phyloP scores from a whole-genome alignment of 139 green algal genomes.

The Tetraselmis chui region DNA sequence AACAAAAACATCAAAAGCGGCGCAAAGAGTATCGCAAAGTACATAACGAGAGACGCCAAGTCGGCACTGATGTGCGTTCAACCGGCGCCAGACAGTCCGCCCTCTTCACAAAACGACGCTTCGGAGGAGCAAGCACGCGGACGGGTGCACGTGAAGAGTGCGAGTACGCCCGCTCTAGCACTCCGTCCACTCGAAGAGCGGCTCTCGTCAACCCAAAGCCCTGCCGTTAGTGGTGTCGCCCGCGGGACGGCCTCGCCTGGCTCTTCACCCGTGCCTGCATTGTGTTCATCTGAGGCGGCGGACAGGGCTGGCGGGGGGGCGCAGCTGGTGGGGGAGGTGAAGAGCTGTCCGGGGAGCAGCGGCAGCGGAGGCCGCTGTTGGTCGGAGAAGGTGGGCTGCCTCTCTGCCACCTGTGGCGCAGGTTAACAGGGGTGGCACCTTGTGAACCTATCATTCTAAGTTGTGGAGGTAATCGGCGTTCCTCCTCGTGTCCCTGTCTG shows the following conservation, averaged over 20 bases:
- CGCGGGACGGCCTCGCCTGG: neutral
- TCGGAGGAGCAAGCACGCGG: neutral
- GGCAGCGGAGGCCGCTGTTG: neutral
- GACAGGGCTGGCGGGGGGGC: no score
- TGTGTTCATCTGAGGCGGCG: neutral
- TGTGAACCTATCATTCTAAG: neutral
- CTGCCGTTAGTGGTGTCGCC: no score
- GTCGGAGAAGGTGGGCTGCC: neutral
- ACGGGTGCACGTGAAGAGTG: neutral
- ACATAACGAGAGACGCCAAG: neutral
- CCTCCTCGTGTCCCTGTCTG: neutral
- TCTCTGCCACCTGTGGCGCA: neutral
- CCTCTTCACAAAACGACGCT: neutral
- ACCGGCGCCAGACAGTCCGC: neutral
- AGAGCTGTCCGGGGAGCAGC: neutral
- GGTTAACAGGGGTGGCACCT: neutral
- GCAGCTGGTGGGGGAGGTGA: no score
- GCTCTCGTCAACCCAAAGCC: no score
- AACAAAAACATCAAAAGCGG: neutral
- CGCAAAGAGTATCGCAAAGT: neutral
- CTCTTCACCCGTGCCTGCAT: neutral
- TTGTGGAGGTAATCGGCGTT: no score
- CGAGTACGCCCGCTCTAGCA: neutral
- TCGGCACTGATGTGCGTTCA: neutral
- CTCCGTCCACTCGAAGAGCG: no score